These are phyloP conservation scores for Exophiala calicioides DNA, from an alignment of 2,329 filamentous ascomycete species.

Conservation along the genomic window DNA sequence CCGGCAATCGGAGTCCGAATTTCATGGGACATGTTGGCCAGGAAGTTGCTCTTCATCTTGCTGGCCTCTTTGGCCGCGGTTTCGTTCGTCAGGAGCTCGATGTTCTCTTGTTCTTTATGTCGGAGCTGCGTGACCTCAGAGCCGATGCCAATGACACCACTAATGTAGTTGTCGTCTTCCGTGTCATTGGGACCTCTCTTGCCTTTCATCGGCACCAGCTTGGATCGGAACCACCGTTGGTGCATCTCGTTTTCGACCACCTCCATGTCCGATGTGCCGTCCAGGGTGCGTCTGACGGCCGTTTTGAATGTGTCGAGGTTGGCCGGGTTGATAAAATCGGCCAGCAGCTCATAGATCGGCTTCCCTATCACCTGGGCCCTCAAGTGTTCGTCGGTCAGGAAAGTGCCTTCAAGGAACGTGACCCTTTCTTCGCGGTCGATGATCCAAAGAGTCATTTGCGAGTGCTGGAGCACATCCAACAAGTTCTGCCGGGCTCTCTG, in stretches of 20 bases:
- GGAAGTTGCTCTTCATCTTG: constrained; percentile 75
- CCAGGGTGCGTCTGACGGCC: constrained; percentile 64
- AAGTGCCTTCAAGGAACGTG: constrained; percentile 67
- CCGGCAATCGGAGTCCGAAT: constrained; percentile 77
- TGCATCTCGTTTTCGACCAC: constrained; percentile 64
- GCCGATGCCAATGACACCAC: constrained; percentile 75
- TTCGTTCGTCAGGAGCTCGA: constrained; percentile 70
- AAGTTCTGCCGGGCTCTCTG: constrained; percentile 70
- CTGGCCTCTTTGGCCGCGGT: constrained; percentile 78
- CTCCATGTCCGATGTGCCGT: constrained; percentile 61
- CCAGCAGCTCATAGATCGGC: constrained; percentile 37
- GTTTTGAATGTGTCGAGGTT: constrained; percentile 37
- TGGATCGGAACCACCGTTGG: constrained; percentile 69
- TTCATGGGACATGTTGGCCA: constrained; percentile 80
- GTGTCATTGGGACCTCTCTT: constrained; percentile 57
- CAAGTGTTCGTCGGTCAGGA: constrained; percentile 14
- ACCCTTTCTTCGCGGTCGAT: constrained; percentile 64
- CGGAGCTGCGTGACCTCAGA: constrained; percentile 77
- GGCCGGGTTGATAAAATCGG: neutral
- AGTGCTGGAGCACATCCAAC: constrained; percentile 71
- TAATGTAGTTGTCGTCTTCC: constrained; percentile 56
- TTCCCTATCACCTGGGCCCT: constrained; percentile 25
- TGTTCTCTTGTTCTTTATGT: constrained; percentile 67
- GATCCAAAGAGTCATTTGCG: constrained; percentile 74
- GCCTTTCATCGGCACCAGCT: constrained; percentile 66